Evolutionary conservation across 805 yeast genomes (phyloP).

Genomic region (Spathaspora gorwiae): DNA sequence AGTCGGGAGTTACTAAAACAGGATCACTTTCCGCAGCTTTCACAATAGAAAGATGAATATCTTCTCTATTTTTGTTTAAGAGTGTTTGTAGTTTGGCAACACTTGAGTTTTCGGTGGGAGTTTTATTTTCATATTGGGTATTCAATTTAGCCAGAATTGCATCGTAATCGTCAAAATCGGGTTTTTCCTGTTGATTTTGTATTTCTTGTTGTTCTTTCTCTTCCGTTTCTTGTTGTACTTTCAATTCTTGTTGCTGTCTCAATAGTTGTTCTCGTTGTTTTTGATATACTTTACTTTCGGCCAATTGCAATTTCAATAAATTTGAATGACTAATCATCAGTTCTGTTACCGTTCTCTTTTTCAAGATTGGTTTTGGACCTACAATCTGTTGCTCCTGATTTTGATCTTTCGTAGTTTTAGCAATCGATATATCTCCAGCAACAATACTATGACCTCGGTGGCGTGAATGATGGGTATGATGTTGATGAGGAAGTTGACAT

Average conservation of each 20-base stretch:
- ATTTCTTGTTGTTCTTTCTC: neutral
- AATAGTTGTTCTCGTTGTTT: slow-evolving; percentile 24
- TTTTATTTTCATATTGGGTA: slow-evolving; percentile 25
- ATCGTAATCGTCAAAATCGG: slow-evolving; percentile 36
- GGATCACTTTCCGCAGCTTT: neutral
- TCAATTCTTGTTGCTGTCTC: slow-evolving; percentile 9
- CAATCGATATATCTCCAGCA: slow-evolving; percentile 43
- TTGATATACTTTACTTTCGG: slow-evolving; percentile 30
- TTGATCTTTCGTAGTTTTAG: slow-evolving; percentile 11
- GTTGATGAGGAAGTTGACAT: neutral
- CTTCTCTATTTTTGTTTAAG: slow-evolving; percentile 2
- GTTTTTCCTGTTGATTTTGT: slow-evolving; percentile 14
- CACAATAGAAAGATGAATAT: neutral
- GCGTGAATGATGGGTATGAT: slow-evolving; percentile 26
- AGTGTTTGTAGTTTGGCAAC: slow-evolving; percentile 17
- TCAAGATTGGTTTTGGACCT: slow-evolving; percentile 75
- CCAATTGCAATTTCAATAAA: slow-evolving; percentile 37
- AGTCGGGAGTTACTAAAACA: neutral
- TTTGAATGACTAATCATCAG: slow-evolving; percentile 63
- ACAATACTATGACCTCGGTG: slow-evolving; percentile 19
- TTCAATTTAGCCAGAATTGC: slow-evolving; percentile 42
- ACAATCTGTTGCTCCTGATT: slow-evolving; percentile 2
- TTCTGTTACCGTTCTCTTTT: slow-evolving; percentile 81
- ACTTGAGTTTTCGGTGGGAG: slow-evolving; percentile 15
- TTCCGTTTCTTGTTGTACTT: slow-evolving; percentile 2